Base-by-base conservation (phyloP, 2,329 filamentous ascomycete genomes). In the Beauveria australis region DNA sequence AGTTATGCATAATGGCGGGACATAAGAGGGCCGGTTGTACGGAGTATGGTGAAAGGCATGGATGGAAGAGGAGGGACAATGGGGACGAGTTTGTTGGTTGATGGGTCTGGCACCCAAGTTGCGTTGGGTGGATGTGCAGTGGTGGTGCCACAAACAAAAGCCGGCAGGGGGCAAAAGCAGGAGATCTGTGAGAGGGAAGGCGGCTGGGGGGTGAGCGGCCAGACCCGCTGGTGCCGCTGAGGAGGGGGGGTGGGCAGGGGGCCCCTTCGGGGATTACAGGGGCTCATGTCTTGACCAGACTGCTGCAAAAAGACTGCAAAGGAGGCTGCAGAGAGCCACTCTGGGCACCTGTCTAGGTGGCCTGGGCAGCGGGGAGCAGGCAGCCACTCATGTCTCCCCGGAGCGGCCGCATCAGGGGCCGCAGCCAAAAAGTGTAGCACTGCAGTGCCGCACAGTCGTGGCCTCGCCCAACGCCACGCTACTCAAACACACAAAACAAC, bases 71-170 rank as follows among this genome's bases (percentile, higher is more conserved):
- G 37, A 19, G 53, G 18, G 16, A 46, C 41, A 19, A 12, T 19
- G n/a, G 26, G n/a, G n/a, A 44, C 18, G 8, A 26, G 19, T 37
- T 52, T 59, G 56, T 59, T 59, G 56, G 56, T 56, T 56, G 43
- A 56, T 53, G 30, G 49, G 49, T 55, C 53, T 26, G 24, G 53
- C 26, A 24, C 18, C 44, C 37, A 41, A 30, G 46, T 43, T 41
- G 46, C 22, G 49, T 41, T 51, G 33, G 41, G 24, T 24, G 33
- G 41, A 18, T 24, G 24, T 28, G 37, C 41, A 41, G 41, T 48
- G 43, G 5, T 37, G 33, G 33, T 37, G 33, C 33, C 33, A 37
- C 19, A 18, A 44, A 59, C 33, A 51, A 59, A 26, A 59, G 24
- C 56, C 33, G 37, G 47, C 53, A 46, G 43, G 41, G 37, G 24